Percentiles rank a stretch among this genome's conserved stretches.
Evolutionary conservation across 1,284 basidiomycete genomes (phyloP).

Genomic region (Trichosporon sp.): DNA sequence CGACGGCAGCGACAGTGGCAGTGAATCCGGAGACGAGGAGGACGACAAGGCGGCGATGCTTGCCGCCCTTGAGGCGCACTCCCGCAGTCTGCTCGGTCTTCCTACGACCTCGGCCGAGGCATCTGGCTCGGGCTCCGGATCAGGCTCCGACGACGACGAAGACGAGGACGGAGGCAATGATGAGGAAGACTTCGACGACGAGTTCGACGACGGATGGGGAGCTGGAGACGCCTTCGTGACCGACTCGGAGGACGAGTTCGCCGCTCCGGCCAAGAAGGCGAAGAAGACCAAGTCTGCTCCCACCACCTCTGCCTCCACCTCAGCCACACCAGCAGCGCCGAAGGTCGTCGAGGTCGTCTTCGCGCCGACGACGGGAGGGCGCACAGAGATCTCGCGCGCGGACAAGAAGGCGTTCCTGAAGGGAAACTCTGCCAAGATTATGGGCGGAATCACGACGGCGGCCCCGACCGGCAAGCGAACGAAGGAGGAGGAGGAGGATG

Average conservation of each 20-base stretch:
- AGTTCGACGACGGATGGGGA: constrained; percentile 52
- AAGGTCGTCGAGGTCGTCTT: constrained; percentile 53
- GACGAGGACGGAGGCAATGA: constrained; percentile 33
- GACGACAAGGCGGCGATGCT: constrained; percentile 49
- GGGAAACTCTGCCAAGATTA: constrained; percentile 55
- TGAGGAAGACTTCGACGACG: constrained; percentile 41
- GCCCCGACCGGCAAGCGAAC: constrained; percentile 34
- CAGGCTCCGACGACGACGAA: constrained; percentile 31
- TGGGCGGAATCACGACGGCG: constrained; percentile 42
- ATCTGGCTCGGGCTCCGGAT: not conserved
- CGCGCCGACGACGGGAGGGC: constrained; percentile 27
- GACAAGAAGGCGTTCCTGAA: constrained; percentile 53
- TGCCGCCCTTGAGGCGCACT: constrained; percentile 53
- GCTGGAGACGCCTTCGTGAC: constrained; percentile 47
- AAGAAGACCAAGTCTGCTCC: constrained; percentile 20
- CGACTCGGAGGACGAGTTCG: constrained; percentile 49
- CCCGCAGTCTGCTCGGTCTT: constrained; percentile 50
- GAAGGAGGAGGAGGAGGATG: constrained; percentile 38
- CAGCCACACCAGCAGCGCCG: not conserved
- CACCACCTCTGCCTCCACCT: not conserved
- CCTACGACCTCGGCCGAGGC: constrained; percentile 26
- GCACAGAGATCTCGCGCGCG: constrained; percentile 38
- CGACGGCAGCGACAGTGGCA: constrained; percentile 11
- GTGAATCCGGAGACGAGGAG: constrained; percentile 31
- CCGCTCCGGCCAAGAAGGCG: constrained; percentile 10